A percentile compares a stretch with the other conserved stretches of the same genome.
Evolutionary conservation across 2,329 filamentous ascomycete species (phyloP).

Genomic region (Parascedosporium putredinis): DNA sequence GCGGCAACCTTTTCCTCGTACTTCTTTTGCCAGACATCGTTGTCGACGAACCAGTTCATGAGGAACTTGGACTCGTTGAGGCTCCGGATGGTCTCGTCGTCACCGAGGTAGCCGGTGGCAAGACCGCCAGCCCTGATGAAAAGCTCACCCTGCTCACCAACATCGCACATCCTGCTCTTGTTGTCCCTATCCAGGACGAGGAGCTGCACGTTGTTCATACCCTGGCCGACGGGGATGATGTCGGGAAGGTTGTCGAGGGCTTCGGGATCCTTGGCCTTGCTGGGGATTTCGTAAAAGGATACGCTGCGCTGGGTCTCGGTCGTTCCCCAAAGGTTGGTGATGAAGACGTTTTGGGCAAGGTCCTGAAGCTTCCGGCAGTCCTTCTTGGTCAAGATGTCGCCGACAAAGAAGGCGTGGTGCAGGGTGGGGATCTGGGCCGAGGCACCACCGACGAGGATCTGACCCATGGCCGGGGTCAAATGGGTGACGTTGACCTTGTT

Average conservation of each 20-base stretch:
- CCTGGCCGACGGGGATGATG: constrained; percentile 70
- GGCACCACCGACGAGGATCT: constrained; percentile 82
- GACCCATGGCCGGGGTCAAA: constrained; percentile 91
- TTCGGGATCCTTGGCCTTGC: constrained; percentile 47
- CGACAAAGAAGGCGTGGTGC: constrained; percentile 80
- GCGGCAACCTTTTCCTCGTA: constrained; percentile 31
- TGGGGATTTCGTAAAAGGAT: constrained; percentile 71
- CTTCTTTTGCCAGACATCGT: constrained; percentile 56
- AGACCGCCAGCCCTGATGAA: constrained; percentile 74
- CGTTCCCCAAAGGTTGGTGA: constrained; percentile 81
- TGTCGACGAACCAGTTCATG: constrained; percentile 76
- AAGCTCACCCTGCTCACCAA: constrained; percentile 79
- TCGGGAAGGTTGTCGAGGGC: constrained; percentile 42
- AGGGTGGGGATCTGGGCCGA: constrained; percentile 66
- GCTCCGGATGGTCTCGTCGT: constrained; percentile 40
- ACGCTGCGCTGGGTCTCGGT: constrained; percentile 78
- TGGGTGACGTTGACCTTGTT: constrained; percentile 71
- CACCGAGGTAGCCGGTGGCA: constrained; percentile 67
- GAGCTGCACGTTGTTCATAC: constrained; percentile 84
- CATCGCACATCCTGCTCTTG: constrained; percentile 56
- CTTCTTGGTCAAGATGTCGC: constrained; percentile 75
- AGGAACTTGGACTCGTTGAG: constrained; percentile 70
- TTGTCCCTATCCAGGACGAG: constrained; percentile 67
- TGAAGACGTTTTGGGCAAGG: constrained; percentile 63
- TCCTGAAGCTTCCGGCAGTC: constrained; percentile 70